These are phyloP conservation scores for Lactarius hengduanensis DNA, from an alignment of 768 basidiomycete genomes.

Conservation along the genomic window DNA sequence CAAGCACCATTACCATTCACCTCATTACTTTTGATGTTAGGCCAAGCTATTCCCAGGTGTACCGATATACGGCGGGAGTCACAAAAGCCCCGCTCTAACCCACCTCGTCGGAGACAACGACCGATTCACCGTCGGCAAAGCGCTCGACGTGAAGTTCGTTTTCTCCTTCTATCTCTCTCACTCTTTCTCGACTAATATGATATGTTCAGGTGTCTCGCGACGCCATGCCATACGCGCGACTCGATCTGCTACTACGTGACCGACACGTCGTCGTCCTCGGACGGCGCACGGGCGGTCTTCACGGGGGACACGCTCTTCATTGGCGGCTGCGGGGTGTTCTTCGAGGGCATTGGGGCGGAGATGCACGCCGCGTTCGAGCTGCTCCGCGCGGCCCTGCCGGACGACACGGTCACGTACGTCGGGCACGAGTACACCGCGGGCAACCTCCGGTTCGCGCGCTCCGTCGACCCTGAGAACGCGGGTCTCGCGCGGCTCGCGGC, in stretches of 20 bases:
- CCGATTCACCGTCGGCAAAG: conserved; percentile 69
- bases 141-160: conserved; percentile 56
- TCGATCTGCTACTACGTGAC: conserved; percentile 89
- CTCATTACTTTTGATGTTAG: conserved; percentile 33
- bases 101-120: conserved; percentile 78
- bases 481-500: conserved; percentile 58
- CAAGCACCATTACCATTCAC: not conserved
- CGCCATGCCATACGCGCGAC: conserved; percentile 94
- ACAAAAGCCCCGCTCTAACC: conserved; percentile 62
- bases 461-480: conserved; percentile 61
- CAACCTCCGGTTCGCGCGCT: conserved; percentile 68
- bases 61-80: conserved; percentile 78
- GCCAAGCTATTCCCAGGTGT: conserved; percentile 44
- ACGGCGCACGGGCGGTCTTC: conserved; percentile 73
- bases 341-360: conserved; percentile 76
- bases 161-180: no score
- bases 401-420: conserved; percentile 77
- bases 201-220: conserved; percentile 66
- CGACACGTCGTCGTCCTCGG: conserved; percentile 34
- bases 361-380: conserved; percentile 78
- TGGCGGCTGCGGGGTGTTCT: conserved; percentile 91
- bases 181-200: not conserved
- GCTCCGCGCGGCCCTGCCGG: conserved; percentile 69
- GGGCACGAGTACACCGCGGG: conserved; percentile 91
- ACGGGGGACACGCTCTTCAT: conserved; percentile 94